Percentiles rank a stretch among this genome's conserved stretches.
Conservation (phyloP, 2,329 filamentous ascomycete species). For the Orbilia quercus region DNA sequence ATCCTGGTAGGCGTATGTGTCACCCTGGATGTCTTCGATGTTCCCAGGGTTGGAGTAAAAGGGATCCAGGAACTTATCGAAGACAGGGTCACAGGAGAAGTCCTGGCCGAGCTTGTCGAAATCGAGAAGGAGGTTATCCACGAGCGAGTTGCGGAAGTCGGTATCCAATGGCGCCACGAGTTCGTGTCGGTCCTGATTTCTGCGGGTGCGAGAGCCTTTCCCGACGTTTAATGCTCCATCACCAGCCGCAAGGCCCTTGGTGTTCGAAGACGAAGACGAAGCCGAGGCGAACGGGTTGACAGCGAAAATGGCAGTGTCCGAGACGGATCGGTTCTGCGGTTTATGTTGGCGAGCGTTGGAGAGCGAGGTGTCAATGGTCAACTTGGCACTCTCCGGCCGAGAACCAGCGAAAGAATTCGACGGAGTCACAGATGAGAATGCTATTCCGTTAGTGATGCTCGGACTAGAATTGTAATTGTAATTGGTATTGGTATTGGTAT, state of each 20-base stretch:
- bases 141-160: conserved; percentile 78
- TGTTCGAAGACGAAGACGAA: conserved; percentile 30
- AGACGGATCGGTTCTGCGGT: conserved; percentile 44
- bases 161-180: conserved; percentile 28
- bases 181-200: conserved; percentile 53
- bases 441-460: conserved; percentile 5
- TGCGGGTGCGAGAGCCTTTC: conserved; percentile 32
- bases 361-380: conserved; percentile 53
- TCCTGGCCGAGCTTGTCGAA: conserved; percentile 74
- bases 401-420: conserved; percentile 47
- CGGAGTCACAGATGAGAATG: conserved; percentile 9
- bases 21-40: conserved; percentile 63
- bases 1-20: conserved; percentile 62
- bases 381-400: conserved; percentile 51
- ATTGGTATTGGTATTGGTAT: conserved; percentile 10
- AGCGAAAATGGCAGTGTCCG: conserved; percentile 36
- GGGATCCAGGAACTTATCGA: conserved; percentile 62
- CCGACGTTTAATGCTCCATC: conserved; percentile 36
- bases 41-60: conserved; percentile 64
- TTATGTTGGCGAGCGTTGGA: conserved; percentile 39
- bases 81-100: conserved; percentile 57
- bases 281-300: conserved; percentile 28
- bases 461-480: not conserved
- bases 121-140: conserved; percentile 94
- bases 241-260: conserved; percentile 20